Conservation (phyloP, 768 basidiomycete species). For the Serendipita indica region DNA sequence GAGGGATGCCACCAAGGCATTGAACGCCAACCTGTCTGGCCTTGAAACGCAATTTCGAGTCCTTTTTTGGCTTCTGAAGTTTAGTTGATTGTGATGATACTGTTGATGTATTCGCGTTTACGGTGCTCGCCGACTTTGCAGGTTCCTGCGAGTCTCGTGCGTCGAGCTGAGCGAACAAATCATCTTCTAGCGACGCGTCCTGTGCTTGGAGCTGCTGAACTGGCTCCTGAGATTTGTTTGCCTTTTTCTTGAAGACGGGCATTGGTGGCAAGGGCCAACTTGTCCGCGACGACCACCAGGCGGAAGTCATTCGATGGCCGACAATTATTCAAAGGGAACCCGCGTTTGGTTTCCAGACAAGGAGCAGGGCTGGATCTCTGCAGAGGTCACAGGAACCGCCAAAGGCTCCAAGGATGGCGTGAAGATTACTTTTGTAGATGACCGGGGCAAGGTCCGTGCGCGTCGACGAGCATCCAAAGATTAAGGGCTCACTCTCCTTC, state of each 20-base stretch:
- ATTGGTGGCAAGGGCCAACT: neutral
- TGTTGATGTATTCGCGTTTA: constrained; percentile 23
- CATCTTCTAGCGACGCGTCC: constrained; percentile 53
- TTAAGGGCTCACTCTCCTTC: constrained; percentile 9
- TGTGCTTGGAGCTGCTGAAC: neutral
- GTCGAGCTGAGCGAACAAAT: constrained; percentile 65
- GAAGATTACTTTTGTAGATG: constrained; percentile 75
- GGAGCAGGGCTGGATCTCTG: constrained; percentile 88
- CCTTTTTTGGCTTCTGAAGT: constrained; percentile 31
- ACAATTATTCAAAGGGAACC: constrained; percentile 17
- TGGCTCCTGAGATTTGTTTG: neutral
- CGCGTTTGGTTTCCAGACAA: constrained; percentile 66
- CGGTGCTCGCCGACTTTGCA: constrained; percentile 34
- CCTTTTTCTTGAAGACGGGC: constrained; percentile 6
- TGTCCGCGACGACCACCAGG: neutral
- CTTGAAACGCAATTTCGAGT: constrained; percentile 47
- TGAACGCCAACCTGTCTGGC: constrained; percentile 48
- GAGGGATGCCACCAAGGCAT: neutral
- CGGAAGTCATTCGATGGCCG: no score
- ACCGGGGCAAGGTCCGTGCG: constrained; percentile 78
- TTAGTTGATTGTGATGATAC: constrained; percentile 17
- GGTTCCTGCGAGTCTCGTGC: constrained; percentile 38
- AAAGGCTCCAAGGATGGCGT: constrained; percentile 58
- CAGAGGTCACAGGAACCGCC: constrained; percentile 54
- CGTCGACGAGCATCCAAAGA: constrained; percentile 14